Percentiles rank a stretch among this genome's conserved stretches.
Conservation (phyloP, 441 rosid species). For the Jatropha podagrica region DNA sequence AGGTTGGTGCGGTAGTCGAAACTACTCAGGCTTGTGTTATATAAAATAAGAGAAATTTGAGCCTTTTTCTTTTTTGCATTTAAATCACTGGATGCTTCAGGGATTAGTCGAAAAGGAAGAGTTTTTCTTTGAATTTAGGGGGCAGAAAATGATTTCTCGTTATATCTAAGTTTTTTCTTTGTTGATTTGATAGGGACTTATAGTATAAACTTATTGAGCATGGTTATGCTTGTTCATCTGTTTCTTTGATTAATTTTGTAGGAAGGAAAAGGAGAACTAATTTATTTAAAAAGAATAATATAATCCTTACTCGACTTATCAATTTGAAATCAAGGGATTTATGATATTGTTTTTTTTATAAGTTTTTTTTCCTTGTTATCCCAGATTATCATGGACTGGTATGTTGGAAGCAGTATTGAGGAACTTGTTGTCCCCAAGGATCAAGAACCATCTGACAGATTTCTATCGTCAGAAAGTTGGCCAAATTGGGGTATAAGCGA, state of each 20-base stretch:
- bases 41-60: background rate
- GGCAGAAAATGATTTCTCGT: background rate
- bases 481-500: conserved; percentile 48
- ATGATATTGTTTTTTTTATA: background rate
- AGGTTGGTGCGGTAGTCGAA: too few relatives aligned
- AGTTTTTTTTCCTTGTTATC: background rate
- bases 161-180: background rate
- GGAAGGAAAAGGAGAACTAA: background rate
- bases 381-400: conserved; percentile 61
- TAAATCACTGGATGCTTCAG: background rate
- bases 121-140: background rate
- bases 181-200: background rate
- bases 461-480: conserved; percentile 59
- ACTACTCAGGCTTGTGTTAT: background rate
- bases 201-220: background rate
- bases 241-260: background rate
- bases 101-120: background rate
- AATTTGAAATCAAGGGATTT: too few relatives aligned
- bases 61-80: background rate
- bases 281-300: background rate
- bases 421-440: conserved; percentile 57
- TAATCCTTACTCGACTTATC: background rate
- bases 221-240: background rate
- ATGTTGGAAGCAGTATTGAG: conserved; percentile 36
- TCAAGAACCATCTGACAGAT: conserved; percentile 45